Base-by-base conservation (phyloP, 192 early-diverging fungal genomes). In the Chytriomyces hyalinus region DNA sequence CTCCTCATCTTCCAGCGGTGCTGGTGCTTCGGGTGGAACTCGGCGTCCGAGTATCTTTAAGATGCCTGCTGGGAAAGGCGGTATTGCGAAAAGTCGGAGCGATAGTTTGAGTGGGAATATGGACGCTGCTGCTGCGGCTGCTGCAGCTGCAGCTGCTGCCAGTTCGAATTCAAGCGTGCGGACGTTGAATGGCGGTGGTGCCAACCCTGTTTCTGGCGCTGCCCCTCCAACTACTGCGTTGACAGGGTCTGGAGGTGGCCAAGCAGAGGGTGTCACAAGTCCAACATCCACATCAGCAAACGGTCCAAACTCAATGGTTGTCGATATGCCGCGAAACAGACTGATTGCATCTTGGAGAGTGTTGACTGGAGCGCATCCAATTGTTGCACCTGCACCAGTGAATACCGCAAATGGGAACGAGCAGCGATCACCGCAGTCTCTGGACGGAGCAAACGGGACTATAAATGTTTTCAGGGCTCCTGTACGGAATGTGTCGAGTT, bases 261-360 rank as follows among this genome's bases (percentile, higher is more conserved):
- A 36, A 36, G 36, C 36, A 36, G 36, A 36, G 36, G 36, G 36
- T 36, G 36, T 36, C 36, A 36, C 36, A 36, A 36, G 36, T 65
- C 15, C 63, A 65, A 65, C 36, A 11, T 65, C 63, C 63, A 26
- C 11, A 6, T 65, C 26, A 13, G 63, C 13, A 65, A 10, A 68
- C 13, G 46, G 24, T 9, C 67, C 11, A 20, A 15, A 47, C 17
- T 22, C 63, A 28, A 45, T 47, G 11, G 24, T 17, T 11, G 26
- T 20, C 53, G 53, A 57, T 20, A n/a, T 57, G 49, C 20, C 68
- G 11, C 36, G 49, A 22, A 70, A 73, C 47, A 53, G 71, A 26
- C n/a, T 73, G 22, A 63, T 62, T 44, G 71, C 71, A 0, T 44
- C 60, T n/a, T 73, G 71, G 71, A n/a, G 71, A 10, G 71, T 73